Percentiles rank a stretch among this genome's conserved stretches.
Evolutionary conservation across 306 rosid genomes (phyloP).

Genomic region (Mimosa bimucronata): DNA sequence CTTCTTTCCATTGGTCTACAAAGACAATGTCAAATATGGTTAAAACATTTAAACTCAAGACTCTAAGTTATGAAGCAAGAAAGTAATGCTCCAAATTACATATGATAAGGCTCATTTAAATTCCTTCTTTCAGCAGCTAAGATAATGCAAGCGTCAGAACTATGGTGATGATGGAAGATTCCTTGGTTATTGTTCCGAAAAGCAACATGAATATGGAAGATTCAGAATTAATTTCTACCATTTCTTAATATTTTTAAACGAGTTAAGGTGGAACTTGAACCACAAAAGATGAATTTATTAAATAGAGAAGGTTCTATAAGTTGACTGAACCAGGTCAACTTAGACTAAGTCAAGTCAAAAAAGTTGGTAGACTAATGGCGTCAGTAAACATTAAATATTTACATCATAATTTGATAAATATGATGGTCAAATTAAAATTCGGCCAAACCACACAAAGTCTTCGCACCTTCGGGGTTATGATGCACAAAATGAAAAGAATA

Average conservation of each 20-base stretch:
- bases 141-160: conserved; percentile 14
- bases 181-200: conserved; percentile 13
- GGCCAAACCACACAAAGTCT: conserved; percentile 13
- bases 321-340: conserved; percentile 39
- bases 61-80: neutral
- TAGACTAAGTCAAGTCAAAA: conserved; percentile 42
- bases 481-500: conserved; percentile 23
- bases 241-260: neutral
- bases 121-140: conserved; percentile 22
- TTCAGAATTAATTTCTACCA: neutral
- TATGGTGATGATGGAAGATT: neutral
- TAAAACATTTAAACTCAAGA: conserved; percentile 9
- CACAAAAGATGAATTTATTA: conserved; percentile 2
- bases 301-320: conserved; percentile 22
- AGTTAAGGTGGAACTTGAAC: conserved; percentile 11
- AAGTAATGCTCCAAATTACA: neutral
- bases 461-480: conserved; percentile 1
- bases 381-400: conserved; percentile 11
- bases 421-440: conserved; percentile 12
- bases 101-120: neutral
- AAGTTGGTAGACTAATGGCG: neutral
- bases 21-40: neutral
- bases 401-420: conserved; percentile 24
- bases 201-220: neutral
- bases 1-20: conserved; percentile 15